Evolutionary conservation across 768 basidiomycete species (phyloP).

Genomic region (Mycena rosella): DNA sequence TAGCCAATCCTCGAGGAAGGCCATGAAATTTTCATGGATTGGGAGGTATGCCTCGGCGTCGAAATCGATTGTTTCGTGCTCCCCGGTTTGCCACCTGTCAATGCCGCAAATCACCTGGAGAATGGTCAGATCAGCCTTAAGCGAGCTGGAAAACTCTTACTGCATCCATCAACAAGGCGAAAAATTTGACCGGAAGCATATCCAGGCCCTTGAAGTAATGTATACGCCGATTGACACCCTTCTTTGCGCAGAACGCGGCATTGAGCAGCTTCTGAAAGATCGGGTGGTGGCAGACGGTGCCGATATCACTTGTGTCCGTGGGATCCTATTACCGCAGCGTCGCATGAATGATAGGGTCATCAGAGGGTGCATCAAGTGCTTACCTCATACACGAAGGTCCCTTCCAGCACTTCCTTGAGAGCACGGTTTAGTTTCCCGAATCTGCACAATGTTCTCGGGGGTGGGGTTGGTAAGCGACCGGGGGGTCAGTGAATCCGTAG

Average conservation of each 20-base stretch:
- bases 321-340: not conserved
- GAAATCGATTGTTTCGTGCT: not conserved
- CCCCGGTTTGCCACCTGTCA: conserved; percentile 11
- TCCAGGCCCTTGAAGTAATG: not conserved
- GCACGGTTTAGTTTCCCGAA: too few species aligned
- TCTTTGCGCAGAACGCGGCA: not conserved
- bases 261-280: conserved; percentile 23
- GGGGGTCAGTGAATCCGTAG: not conserved
- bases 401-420: not conserved
- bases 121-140: not conserved
- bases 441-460: not conserved
- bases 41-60: not conserved
- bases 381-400: not conserved
- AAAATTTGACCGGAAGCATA: not conserved
- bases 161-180: not conserved
- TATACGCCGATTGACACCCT: not conserved
- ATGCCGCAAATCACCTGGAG: not conserved
- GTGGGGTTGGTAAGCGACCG: not conserved
- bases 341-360: not conserved
- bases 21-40: not conserved
- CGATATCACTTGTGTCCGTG: not conserved
- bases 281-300: not conserved
- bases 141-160: not conserved
- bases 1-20: not conserved
- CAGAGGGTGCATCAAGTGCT: too few species aligned